phyloP scores from a whole-genome alignment of 2,329 filamentous ascomycete genomes.

The Hypoxylon sp. region DNA sequence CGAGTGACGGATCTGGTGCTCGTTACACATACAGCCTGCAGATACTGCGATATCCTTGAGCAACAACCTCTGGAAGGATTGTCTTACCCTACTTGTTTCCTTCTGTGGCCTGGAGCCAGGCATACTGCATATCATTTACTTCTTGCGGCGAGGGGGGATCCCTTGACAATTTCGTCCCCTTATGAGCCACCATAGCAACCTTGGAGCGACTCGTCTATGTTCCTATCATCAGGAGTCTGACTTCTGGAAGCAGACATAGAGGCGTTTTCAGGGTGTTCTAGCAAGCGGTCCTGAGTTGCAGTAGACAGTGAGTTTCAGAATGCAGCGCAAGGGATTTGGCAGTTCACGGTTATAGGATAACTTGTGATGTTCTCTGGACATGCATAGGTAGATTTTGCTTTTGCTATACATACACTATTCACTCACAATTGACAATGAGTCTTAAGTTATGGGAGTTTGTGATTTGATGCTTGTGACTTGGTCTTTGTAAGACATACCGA shows the following conservation, averaged over 20 bases:
- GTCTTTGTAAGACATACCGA: neutral
- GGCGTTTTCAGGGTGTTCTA: neutral
- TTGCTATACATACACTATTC: neutral
- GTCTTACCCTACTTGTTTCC: neutral
- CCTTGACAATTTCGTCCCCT: neutral
- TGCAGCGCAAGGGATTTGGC: neutral
- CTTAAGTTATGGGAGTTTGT: neutral
- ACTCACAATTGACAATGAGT: neutral
- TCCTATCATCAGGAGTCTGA: neutral
- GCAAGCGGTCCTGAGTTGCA: slow-evolving; percentile 2
- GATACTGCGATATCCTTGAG: neutral
- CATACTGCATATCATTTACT: neutral
- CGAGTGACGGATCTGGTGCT: neutral
- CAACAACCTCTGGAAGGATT: neutral
- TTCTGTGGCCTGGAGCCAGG: neutral
- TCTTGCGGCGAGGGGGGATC: neutral
- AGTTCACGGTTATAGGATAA: slow-evolving; percentile 11
- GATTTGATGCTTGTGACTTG: neutral
- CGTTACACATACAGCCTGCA: neutral
- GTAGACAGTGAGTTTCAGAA: slow-evolving; percentile 8
- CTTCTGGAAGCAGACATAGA: neutral
- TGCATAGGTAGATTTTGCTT: slow-evolving; percentile 20
- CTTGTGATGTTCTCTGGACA: slow-evolving; percentile 12
- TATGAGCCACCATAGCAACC: neutral
- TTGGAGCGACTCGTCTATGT: neutral